Evolutionary conservation across 1,139 yeast genomes (phyloP).

Genomic region (Geotrichum candidum): DNA sequence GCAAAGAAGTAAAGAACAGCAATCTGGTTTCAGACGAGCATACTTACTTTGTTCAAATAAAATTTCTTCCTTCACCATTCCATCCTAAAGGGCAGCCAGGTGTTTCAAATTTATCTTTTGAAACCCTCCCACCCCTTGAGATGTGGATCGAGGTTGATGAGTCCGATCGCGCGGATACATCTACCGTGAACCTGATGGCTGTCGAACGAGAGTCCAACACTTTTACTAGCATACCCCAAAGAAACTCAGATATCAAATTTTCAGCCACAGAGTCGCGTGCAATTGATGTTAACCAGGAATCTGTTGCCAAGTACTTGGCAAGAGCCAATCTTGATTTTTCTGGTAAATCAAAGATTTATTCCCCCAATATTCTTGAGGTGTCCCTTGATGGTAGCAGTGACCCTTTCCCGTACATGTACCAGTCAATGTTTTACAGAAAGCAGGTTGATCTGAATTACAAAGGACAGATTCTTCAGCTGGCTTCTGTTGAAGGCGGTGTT

Average conservation of each 20-base stretch:
- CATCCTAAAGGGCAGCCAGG: conserved; percentile 1
- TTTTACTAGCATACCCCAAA: conserved; percentile 40
- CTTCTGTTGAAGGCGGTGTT: conserved; percentile 51
- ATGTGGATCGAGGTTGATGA: conserved; percentile 47
- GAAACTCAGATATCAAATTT: conserved; percentile 43
- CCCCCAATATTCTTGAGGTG: conserved; percentile 40
- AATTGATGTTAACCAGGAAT: conserved; percentile 33
- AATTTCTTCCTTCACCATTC: conserved; percentile 46
- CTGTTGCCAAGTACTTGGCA: conserved; percentile 38
- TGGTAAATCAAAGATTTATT: conserved; percentile 36
- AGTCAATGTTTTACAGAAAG: conserved; percentile 41
- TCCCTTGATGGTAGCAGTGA: conserved; percentile 16
- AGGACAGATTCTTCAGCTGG: conserved; percentile 41
- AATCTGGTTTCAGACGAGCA: conserved; percentile 34
- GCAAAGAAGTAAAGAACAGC: conserved; percentile 19
- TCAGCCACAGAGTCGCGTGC: conserved; percentile 36
- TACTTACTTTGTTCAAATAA: conserved; percentile 42
- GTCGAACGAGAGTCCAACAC: conserved; percentile 46
- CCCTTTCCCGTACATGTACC: conserved; percentile 41
- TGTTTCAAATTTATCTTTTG: conserved; percentile 12
- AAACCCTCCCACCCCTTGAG: conserved; percentile 48
- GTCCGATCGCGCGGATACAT: conserved; percentile 39
- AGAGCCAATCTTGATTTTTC: conserved; percentile 40
- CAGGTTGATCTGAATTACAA: conserved; percentile 42
- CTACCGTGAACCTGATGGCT: conserved; percentile 41